Conservation (phyloP, 768 basidiomycete genomes). For the Tricholomella constricta region DNA sequence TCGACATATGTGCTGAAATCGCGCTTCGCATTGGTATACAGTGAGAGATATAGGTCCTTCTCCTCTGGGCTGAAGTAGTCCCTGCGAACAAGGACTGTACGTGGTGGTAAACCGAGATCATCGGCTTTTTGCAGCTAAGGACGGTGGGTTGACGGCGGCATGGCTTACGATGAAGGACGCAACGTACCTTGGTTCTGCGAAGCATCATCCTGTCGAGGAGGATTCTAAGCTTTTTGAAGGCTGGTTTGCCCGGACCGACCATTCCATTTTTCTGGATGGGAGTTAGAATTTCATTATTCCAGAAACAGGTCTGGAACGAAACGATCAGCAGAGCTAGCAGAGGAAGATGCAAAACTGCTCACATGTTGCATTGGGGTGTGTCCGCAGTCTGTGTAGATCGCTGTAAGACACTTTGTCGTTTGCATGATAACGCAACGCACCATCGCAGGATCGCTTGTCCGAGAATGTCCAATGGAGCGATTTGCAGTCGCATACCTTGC, state of each 20-base stretch:
- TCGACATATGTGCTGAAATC: constrained; percentile 91
- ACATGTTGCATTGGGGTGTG: constrained; percentile 87
- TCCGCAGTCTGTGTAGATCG: constrained; percentile 59
- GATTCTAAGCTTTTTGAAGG: constrained; percentile 91
- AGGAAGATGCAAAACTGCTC: constrained; percentile 26
- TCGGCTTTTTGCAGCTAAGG: constrained; percentile 88
- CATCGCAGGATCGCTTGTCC: constrained; percentile 81
- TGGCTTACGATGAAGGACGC: not conserved
- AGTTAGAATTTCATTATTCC: constrained; percentile 95
- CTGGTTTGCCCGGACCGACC: constrained; percentile 71
- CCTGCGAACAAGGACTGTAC: constrained; percentile 82
- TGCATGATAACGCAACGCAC: constrained; percentile 38
- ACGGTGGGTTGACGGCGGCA: not conserved
- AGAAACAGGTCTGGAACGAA: constrained; percentile 77
- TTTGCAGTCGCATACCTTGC: constrained; percentile 92
- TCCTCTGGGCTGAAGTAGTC: constrained; percentile 98
- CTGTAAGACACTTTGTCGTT: not conserved
- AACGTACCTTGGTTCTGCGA: constrained; percentile 74
- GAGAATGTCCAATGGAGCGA: constrained; percentile 93
- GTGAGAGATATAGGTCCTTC: constrained; percentile 88
- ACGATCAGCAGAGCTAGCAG: constrained; percentile 8
- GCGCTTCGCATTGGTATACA: constrained; percentile 92
- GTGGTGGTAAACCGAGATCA: constrained; percentile 92
- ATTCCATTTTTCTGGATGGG: constrained; percentile 94
- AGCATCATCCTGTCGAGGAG: constrained; percentile 96